Evolutionary conservation across 768 basidiomycete genomes (phyloP).

Genomic region (Panus rudis): DNA sequence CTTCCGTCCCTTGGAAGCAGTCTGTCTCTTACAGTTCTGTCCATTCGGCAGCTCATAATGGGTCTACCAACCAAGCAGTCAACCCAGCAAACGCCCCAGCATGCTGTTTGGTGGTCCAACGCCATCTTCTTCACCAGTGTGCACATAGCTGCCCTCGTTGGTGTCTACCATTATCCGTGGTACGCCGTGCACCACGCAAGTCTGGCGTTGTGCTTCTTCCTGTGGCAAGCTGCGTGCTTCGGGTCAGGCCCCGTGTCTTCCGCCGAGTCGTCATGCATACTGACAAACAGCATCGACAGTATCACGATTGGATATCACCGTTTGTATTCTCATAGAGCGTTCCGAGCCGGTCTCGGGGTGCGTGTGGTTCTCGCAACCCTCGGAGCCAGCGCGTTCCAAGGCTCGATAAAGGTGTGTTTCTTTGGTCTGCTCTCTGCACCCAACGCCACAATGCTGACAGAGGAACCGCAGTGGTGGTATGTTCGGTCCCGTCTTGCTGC

Average conservation of each 20-base stretch:
- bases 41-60: too few species aligned
- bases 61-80: too few species aligned
- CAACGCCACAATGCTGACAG: not conserved
- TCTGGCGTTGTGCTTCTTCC: conserved; percentile 42
- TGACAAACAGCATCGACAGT: conserved; percentile 27
- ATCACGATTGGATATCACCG: conserved; percentile 76
- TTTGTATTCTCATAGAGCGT: conserved; percentile 70
- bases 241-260: conserved; percentile 37
- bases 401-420: conserved; percentile 59
- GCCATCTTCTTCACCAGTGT: conserved; percentile 46
- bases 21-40: too few species aligned
- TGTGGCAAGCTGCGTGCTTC: conserved; percentile 68
- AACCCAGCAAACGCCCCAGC: too few species aligned
- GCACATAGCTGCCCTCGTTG: conserved; percentile 51
- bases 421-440: not conserved
- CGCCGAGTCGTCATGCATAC: not conserved
- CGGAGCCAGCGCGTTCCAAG: conserved; percentile 72
- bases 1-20: too few species aligned
- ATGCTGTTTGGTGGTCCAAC: conserved; percentile 56
- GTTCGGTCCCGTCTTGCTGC: not conserved
- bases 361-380: conserved; percentile 54
- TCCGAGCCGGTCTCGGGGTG: conserved; percentile 49
- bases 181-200: conserved; percentile 37
- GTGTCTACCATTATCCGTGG: conserved; percentile 44
- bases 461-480: conserved; percentile 13